A percentile compares a stretch with the other conserved stretches of the same genome.
Conservation (phyloP, 345 rosid genomes). For the Eucalyptus erythrocorys region DNA sequence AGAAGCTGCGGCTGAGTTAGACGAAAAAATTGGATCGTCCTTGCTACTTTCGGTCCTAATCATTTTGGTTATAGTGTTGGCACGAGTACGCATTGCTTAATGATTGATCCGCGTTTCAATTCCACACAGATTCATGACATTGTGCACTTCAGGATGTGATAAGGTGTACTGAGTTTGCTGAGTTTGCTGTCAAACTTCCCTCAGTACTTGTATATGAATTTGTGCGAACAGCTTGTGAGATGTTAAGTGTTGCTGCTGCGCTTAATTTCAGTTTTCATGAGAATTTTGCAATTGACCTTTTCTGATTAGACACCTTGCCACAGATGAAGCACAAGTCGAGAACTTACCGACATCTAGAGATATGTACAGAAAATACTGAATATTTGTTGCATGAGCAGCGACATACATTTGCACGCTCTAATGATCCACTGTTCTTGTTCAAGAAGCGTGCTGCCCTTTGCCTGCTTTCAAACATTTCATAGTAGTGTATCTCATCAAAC, state of each 20-base stretch:
- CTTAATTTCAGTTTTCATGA: not conserved
- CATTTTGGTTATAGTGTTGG: constrained; percentile 27
- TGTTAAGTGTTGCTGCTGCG: not conserved
- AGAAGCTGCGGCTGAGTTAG: not conserved
- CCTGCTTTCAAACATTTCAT: not conserved
- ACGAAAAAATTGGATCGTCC: constrained; percentile 22
- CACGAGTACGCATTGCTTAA: constrained; percentile 3
- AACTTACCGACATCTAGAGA: not conserved
- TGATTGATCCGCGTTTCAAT: not conserved
- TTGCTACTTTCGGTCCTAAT: constrained; percentile 28
- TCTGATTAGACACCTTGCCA: not conserved
- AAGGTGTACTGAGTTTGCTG: not conserved
- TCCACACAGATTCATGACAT: not conserved
- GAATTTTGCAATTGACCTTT: not conserved
- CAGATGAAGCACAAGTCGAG: not conserved
- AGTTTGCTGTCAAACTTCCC: not conserved
- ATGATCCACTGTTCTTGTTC: not conserved
- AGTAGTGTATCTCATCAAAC: not conserved
- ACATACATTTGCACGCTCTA: not conserved
- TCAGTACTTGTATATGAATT: not conserved
- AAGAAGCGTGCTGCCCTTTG: not conserved
- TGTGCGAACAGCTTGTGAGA: not conserved
- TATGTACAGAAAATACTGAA: not conserved
- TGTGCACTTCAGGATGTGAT: not conserved
- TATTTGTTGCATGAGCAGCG: not conserved